These are phyloP conservation scores for Pseudogymnoascus sp. DNA, from an alignment of 2,329 filamentous ascomycete species.

Conservation along the genomic window DNA sequence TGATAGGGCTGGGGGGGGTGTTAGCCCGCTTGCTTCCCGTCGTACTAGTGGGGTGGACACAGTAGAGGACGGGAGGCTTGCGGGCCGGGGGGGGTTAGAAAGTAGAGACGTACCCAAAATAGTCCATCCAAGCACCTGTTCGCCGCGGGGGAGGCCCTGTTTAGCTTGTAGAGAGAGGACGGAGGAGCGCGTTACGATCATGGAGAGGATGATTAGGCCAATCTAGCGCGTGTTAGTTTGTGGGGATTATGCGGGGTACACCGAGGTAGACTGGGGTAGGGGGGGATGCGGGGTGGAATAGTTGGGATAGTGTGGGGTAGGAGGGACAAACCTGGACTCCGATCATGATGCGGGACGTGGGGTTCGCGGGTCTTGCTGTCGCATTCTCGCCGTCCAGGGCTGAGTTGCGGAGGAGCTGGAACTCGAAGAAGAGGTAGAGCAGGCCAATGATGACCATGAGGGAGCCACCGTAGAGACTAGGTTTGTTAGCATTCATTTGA, in stretches of 20 bases:
- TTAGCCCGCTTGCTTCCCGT: neutral
- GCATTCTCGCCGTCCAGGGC: constrained; percentile 19
- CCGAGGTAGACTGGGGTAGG: neutral
- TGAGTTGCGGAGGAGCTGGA: constrained; percentile 30
- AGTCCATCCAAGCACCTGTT: constrained; percentile 78
- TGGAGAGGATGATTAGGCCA: constrained; percentile 71
- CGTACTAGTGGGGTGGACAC: neutral
- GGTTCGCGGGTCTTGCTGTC: constrained; percentile 32
- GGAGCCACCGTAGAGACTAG: constrained; percentile 63
- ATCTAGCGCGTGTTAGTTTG: constrained; percentile 38
- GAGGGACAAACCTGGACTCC: constrained; percentile 49
- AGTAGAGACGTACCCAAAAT: constrained; percentile 54
- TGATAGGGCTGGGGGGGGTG: neutral
- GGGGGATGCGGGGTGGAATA: neutral
- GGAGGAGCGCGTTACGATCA: constrained; percentile 81
- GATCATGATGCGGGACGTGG: constrained; percentile 50
- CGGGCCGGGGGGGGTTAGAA: neutral
- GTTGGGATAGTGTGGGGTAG: constrained; percentile 4
- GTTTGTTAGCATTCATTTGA: neutral
- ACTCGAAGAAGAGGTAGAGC: constrained; percentile 73
- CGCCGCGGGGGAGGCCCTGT: constrained; percentile 74
- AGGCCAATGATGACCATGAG: constrained; percentile 72
- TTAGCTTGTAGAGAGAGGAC: constrained; percentile 79
- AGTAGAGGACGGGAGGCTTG: neutral
- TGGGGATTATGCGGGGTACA: neutral